phyloP scores from a whole-genome alignment of 306 rosid species.

The Prunus dulcis region DNA sequence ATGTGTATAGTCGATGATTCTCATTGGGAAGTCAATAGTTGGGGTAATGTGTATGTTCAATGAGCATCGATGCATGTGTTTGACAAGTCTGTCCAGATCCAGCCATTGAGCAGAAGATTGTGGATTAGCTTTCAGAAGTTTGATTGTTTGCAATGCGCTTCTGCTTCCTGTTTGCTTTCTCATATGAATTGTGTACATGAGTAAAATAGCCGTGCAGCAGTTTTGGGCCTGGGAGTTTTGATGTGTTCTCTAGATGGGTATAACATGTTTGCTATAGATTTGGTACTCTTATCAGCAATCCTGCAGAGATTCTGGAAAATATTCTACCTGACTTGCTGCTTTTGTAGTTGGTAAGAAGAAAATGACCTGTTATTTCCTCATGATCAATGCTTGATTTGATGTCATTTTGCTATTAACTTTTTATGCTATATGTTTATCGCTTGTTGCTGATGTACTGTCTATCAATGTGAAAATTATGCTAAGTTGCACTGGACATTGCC shows the following conservation, averaged over 20 bases:
- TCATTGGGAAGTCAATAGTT: conserved; percentile 24
- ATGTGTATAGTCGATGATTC: conserved; percentile 30
- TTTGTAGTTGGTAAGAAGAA: conserved; percentile 93
- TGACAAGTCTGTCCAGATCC: conserved; percentile 53
- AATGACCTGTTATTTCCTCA: conserved; percentile 46
- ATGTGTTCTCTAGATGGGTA: conserved; percentile 65
- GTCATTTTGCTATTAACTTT: conserved; percentile 29
- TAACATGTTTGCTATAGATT: conserved; percentile 60
- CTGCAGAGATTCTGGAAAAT: conserved; percentile 89
- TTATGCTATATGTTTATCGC: conserved; percentile 24
- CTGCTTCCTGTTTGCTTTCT: conserved; percentile 49
- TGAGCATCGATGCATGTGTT: conserved; percentile 48
- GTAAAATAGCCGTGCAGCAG: conserved; percentile 67
- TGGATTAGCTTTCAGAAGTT: conserved; percentile 60
- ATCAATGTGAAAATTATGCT: conserved; percentile 55
- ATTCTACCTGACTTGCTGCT: conserved; percentile 99
- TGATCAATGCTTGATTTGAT: conserved; percentile 43
- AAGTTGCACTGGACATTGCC: conserved; percentile 44
- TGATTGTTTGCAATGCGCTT: conserved; percentile 54
- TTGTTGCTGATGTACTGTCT: conserved; percentile 46
- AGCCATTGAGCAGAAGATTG: conserved; percentile 57
- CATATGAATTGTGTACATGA: conserved; percentile 52
- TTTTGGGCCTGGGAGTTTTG: conserved; percentile 75
- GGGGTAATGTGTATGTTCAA: conserved; percentile 36
- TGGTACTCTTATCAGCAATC: conserved; percentile 87